Base-by-base conservation (phyloP, 1,139 yeast genomes). In the Diutina ranongensis region DNA sequence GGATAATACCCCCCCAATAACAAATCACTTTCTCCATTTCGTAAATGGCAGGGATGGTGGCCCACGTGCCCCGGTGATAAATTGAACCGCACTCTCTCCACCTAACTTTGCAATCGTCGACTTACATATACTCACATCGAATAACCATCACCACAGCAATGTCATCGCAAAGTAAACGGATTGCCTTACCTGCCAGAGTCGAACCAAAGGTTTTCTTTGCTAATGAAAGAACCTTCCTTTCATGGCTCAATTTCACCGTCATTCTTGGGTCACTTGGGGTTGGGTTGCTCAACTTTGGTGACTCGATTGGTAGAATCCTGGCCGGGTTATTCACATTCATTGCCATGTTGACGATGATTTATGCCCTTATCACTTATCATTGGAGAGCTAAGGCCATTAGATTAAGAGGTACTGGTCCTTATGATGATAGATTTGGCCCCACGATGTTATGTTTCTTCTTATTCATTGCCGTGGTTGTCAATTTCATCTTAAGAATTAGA, bases 301-400 rank as follows among this genome's bases (percentile, higher is more conserved):
- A 92, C 67, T 76, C 79, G 50, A 77, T 89, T 46, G 97, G 97
- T 51, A 78, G 95, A 58, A 79, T 92, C 51, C 82, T 94, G 53
- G 97, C 99, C 45, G 95, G 94, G 2, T 72, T 92, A 50, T 92
- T 92, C 72, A 94, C 98, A 2, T 74, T 92, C 51, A 80, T 83
- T 52, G 96, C 98, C 54, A 89, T 92, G 97, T 86, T 87, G 53
- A 92, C 97, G 33, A 92, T 92, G 99, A 75, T 83, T 8, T 92
- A 92, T 59, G 98, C 99, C 4, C 75, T 92, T 51, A 75, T 87
- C 45, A 94, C 97, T 20, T 92, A 94, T 64, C 99, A 92, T 65
- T 94, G 98, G 98, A 86, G 99, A 71, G 98, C 98, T 3, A 87
- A 89, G 61, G 98, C 98, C 50, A 92, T 92, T 57, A 81, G 99